A percentile compares a stretch with the other conserved stretches of the same genome.
Conservation (phyloP, 2,329 filamentous ascomycete species). For the Apiospora kogelbergensis region DNA sequence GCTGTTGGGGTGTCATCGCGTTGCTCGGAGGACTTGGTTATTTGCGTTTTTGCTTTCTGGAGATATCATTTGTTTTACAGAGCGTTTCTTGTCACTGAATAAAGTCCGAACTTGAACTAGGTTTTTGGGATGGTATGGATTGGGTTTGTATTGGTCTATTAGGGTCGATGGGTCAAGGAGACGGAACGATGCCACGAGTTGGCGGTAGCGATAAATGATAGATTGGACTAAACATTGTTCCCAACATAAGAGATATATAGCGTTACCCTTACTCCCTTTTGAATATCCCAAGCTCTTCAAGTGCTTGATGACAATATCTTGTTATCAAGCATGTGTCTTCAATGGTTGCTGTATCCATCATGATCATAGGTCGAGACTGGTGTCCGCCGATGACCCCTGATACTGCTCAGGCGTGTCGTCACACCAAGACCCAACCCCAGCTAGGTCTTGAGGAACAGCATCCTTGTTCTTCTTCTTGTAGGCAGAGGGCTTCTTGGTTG, state of each 20-base stretch:
- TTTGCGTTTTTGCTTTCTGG: background rate
- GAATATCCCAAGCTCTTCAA: background rate
- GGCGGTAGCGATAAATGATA: background rate
- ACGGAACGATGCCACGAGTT: background rate
- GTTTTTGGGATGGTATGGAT: background rate
- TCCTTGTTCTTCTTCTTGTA: background rate
- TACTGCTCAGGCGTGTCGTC: background rate
- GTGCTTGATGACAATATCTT: background rate
- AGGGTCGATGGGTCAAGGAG: background rate
- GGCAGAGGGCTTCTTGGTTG: background rate
- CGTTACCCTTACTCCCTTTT: background rate
- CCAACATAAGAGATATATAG: background rate
- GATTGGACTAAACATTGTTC: background rate
- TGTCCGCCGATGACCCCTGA: background rate
- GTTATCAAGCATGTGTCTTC: too few species aligned
- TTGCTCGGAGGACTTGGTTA: background rate
- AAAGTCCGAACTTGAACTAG: background rate
- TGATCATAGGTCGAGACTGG: background rate
- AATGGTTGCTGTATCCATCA: too few species aligned
- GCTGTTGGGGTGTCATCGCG: background rate
- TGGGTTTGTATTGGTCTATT: background rate
- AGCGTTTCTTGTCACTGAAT: background rate
- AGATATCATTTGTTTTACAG: conserved; percentile 4
- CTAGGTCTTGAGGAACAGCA: background rate
- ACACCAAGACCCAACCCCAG: background rate